Percentiles rank a stretch among this genome's conserved stretches.
Conservation (phyloP, 2,329 filamentous ascomycete species). For the Diaporthe ampelina region DNA sequence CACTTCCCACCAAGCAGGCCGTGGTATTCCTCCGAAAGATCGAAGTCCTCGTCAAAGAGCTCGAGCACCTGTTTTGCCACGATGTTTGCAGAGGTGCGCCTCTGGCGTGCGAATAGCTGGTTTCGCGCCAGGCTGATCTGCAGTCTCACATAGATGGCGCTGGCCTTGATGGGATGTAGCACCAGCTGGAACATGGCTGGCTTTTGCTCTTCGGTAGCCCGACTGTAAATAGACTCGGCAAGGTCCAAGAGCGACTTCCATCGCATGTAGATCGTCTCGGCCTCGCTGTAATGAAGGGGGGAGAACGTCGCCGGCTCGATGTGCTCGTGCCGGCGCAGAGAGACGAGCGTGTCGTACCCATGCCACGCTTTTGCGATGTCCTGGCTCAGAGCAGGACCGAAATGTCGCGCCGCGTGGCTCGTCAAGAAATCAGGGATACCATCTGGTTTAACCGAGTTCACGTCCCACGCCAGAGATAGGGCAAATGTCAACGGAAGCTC, state of each 20-base stretch:
- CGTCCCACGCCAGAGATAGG: conserved; percentile 71
- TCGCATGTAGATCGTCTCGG: conserved; percentile 64
- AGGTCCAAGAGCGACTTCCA: conserved; percentile 63
- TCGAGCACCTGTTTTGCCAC: conserved; percentile 60
- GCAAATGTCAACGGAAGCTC: conserved; percentile 71
- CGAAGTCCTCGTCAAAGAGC: conserved; percentile 65
- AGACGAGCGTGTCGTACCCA: conserved; percentile 63
- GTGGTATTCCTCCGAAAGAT: conserved; percentile 65
- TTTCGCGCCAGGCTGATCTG: conserved; percentile 63
- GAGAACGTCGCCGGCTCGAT: conserved; percentile 70
- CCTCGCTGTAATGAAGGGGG: conserved; percentile 72
- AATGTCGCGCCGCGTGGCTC: conserved; percentile 51
- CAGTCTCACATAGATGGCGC: conserved; percentile 65
- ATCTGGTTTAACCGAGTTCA: conserved; percentile 59
- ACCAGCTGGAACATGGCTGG: conserved; percentile 73
- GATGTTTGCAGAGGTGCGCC: conserved; percentile 68
- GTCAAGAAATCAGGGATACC: conserved; percentile 63
- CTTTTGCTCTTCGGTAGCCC: conserved; percentile 57
- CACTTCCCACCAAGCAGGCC: conserved; percentile 66
- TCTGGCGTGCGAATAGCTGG: conserved; percentile 67
- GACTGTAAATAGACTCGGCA: conserved; percentile 60
- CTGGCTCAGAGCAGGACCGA: conserved; percentile 50
- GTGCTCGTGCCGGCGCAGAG: conserved; percentile 72
- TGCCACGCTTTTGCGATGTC: conserved; percentile 65
- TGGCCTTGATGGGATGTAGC: conserved; percentile 71